Evolutionary conservation across 352 stramenopile species (phyloP).

Genomic region (Phytophthora multivora): DNA sequence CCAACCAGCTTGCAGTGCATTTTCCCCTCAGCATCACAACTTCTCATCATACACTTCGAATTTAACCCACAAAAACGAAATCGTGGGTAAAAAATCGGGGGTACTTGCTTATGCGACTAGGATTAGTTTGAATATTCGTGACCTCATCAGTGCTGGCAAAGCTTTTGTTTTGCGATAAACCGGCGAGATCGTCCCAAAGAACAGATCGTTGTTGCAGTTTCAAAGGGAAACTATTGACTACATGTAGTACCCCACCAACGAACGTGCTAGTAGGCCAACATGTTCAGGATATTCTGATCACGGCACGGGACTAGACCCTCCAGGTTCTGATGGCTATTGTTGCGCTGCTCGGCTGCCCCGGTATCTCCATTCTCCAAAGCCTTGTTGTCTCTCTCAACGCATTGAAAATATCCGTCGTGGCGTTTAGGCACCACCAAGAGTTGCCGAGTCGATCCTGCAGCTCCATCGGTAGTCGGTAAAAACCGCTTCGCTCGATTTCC

Average conservation of each 20-base stretch:
- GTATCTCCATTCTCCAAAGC: neutral
- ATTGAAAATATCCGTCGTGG: constrained; percentile 63
- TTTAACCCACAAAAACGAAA: neutral
- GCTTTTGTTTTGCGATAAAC: neutral
- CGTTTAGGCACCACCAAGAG: constrained; percentile 32
- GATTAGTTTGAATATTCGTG: neutral
- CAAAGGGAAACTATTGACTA: neutral
- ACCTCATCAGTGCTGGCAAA: constrained; percentile 1
- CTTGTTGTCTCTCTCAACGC: constrained; percentile 20
- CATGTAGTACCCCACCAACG: neutral
- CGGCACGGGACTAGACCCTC: constrained; percentile 24
- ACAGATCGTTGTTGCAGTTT: neutral
- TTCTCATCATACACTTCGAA: neutral
- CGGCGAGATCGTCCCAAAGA: neutral
- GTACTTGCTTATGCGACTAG: constrained; percentile 9
- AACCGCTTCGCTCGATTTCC: constrained; percentile 42
- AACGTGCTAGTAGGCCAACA: constrained; percentile 6
- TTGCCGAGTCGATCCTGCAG: neutral
- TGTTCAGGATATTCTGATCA: constrained; percentile 34
- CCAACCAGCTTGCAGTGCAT: neutral
- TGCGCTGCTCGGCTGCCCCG: neutral
- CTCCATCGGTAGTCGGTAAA: neutral
- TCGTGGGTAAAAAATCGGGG: neutral
- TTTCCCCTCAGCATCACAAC: neutral
- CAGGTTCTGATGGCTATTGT: neutral